Evolutionary conservation across 164 flowering plant species (phyloP), one percentile per base, ranked within the genome.

Genomic region (Echeveria elegans): DNA sequence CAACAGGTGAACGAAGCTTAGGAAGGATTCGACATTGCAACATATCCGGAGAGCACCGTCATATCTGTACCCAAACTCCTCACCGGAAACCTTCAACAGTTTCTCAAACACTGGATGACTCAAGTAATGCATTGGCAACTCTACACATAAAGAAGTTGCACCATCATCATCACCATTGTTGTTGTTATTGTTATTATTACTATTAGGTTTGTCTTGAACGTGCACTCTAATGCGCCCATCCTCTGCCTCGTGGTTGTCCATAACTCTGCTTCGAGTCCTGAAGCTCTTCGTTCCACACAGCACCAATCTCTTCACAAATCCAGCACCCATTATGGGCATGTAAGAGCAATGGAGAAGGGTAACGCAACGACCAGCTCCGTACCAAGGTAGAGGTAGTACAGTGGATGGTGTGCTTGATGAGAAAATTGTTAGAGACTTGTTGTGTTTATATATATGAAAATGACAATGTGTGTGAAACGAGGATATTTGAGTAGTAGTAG

Each of bases 231-330:
- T 29, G 19, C 34, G 32, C 7, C 61, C 61, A 28, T 56, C 61
- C 19, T 29, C 61, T 26, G 61, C 34, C 7, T 56, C 61, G 31
- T 56, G 32, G 8, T 56, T 56, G 61, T 56, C 61, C 5, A 14
- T 26, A 26, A 56, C 61, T 28, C 19, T 56, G 61, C 28, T 56
- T 28, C 61, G 16, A 23, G 19, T 15, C 61, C 31, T 56, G 19
- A 56, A 56, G 31, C 32, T 56, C 61, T 56, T 56, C 61, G 61
- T 5, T 8, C 61, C 61, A 28, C 61, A 56, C 32, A 32, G 28
- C 32, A 56, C 32, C 61, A 56, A 56, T 56, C 61, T 56, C 61
- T 56, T 56, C 61, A 56, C 61, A 56, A 56, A 26, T 14, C 61
- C 61, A 14, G 61, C 34, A 29, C 61, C 61, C 61, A 56, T 56